phyloP scores from a whole-genome alignment of 805 yeast species.

The Metschnikowia gruessii region DNA sequence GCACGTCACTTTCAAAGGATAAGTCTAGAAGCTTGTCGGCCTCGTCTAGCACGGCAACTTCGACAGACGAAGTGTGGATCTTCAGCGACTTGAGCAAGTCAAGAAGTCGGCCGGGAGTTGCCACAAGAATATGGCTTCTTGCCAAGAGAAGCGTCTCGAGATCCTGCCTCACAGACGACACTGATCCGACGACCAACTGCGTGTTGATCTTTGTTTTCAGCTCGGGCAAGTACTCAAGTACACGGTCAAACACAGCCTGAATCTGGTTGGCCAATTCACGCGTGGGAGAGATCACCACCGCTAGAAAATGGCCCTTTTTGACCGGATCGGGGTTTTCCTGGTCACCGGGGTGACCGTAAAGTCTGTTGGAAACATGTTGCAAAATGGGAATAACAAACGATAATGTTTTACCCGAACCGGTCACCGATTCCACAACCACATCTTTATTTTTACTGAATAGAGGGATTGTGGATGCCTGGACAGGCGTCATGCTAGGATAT shows the following conservation, averaged over 20 bases:
- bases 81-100: conserved; percentile 64
- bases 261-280: conserved; percentile 72
- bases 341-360: conserved; percentile 21
- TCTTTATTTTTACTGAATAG: conserved; percentile 80
- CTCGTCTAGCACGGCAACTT: conserved; percentile 81
- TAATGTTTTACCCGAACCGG: conserved; percentile 98
- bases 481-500: conserved; percentile 86
- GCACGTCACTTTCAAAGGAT: conserved; percentile 68
- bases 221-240: conserved; percentile 59
- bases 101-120: conserved; percentile 86
- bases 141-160: conserved; percentile 50
- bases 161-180: conserved; percentile 67
- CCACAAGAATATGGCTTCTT: conserved; percentile 75
- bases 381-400: conserved; percentile 82
- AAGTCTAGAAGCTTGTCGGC: conserved; percentile 86
- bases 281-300: conserved; percentile 72
- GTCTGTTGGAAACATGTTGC: conserved; percentile 52
- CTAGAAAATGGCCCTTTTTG: conserved; percentile 65
- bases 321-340: conserved; percentile 29
- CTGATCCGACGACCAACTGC: conserved; percentile 64
- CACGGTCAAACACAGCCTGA: conserved; percentile 55
- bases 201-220: conserved; percentile 44
- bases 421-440: conserved; percentile 94
- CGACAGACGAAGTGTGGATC: conserved; percentile 63
- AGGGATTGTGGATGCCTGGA: conserved; percentile 93